These are phyloP conservation scores for Phoma sp. DNA, from an alignment of 2,329 filamentous ascomycete genomes.

Conservation along the genomic window DNA sequence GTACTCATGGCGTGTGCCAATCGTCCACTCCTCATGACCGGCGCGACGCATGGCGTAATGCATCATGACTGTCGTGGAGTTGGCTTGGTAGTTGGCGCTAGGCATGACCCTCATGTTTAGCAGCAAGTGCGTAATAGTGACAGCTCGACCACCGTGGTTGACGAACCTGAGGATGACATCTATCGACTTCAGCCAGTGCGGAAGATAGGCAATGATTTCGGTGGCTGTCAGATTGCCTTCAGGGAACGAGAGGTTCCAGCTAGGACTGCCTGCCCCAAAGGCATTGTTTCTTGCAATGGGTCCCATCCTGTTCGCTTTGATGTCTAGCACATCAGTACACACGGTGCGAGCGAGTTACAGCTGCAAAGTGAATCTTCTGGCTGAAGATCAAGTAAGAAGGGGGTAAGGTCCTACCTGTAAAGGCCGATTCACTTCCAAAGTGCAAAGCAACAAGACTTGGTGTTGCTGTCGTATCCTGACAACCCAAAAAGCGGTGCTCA, in stretches of 20 bases:
- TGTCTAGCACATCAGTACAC: slow-evolving; percentile 2
- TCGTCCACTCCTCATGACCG: slow-evolving; percentile 21
- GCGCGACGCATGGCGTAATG: slow-evolving; percentile 29
- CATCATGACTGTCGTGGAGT: slow-evolving; percentile 31
- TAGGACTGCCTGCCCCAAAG: slow-evolving; percentile 27
- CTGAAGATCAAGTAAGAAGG: background rate
- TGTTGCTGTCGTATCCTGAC: background rate
- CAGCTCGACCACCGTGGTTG: slow-evolving; percentile 22
- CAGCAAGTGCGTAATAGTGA: slow-evolving; percentile 3
- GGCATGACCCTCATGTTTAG: slow-evolving; percentile 12
- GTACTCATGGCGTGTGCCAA: slow-evolving; percentile 16
- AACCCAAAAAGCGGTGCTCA: background rate
- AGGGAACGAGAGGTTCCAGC: slow-evolving; percentile 33
- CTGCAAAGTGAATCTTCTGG: background rate
- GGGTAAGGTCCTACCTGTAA: slow-evolving; percentile 2
- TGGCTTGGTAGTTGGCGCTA: slow-evolving; percentile 5
- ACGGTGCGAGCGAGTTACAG: background rate
- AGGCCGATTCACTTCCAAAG: background rate
- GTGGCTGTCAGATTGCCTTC: slow-evolving; percentile 33
- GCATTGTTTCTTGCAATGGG: slow-evolving; percentile 27
- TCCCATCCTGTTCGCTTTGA: slow-evolving; percentile 8
- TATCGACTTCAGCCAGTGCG: slow-evolving; percentile 33
- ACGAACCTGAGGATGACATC: slow-evolving; percentile 35
- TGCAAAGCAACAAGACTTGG: background rate
- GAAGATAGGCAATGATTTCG: slow-evolving; percentile 35